Base-by-base conservation (phyloP, 2,329 filamentous ascomycete species). In the Beauveria scarabaeidicola region DNA sequence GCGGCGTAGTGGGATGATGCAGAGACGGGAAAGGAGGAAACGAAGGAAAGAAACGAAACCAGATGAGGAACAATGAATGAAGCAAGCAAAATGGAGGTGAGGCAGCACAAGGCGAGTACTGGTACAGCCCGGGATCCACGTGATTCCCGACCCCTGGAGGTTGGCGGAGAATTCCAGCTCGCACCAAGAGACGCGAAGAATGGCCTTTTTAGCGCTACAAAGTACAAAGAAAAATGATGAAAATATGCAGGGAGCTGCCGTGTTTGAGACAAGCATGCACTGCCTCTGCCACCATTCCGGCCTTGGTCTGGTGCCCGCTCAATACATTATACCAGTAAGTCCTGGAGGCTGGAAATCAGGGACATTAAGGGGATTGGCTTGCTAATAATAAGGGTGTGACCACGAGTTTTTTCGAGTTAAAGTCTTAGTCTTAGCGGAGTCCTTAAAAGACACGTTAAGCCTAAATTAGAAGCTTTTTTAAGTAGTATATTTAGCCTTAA, bases 1-100 rank as follows among this genome's bases (percentile, higher is more conserved):
- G 47, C 47, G 55, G 55, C 55, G 55, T 52, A 17, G 55, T 58
- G 38, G 52, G 55, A 25, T 41, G 32, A 52, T 52, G 40, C 46
- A 58, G 27, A 51, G 25, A 51, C 41, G 29, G 13, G 23, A 44
- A 50, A 48, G 41, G 36, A 50, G 15, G 32, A 48, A 23, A 52
- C 10, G 15, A 38, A n/a, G 25, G 8, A 27, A 52, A 10, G 25
- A 15, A 17, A 27, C 40, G 25, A 9, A 6, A 19, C 11, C 13
- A 6, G 32, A 13, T 6, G 32, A 43, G 9, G 29, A 25, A 53
- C 11, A 29, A 41, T 15, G 8, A 10, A 23, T 21, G 15, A 38
- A 36, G 13, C 7, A 47, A 41, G 36, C 17, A 10, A 43, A 58
- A 58, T 58, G 54, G 5, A 58, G 19, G 44, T 32, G 46, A 56